Base-by-base conservation (phyloP, 2,329 filamentous ascomycete species). In the Chaetomium sp. region DNA sequence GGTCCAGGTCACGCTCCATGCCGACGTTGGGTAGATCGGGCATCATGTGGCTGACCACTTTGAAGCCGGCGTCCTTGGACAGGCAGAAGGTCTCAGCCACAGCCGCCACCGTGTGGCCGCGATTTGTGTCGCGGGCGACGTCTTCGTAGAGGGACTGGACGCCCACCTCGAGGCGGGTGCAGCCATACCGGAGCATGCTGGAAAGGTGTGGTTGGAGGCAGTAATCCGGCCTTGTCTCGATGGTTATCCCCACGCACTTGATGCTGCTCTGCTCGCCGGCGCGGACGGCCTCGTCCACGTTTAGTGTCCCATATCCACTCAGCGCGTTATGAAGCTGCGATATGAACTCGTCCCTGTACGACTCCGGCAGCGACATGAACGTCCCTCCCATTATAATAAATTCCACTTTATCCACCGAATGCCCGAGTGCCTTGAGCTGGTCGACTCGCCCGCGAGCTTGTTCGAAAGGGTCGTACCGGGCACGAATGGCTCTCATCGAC, bases 311-410 rank as follows among this genome's bases (percentile, higher is more conserved):
- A 75, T 99, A 99, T 8, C 95, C 95, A 70, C 93, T 97, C 8
- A 99, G 85, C 1, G 95, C 95, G 75, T 99, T 99, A 80, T 99
- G 95, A 58, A 99, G 84, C 74, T 97, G 94, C 0, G 93, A 90
- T 65, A 99, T 97, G 73, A 99, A 99, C 63, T 91, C 88, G 67
- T 99, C 92, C 31, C 95, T 85, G 77, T 99, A 99, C 27, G 90
- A 88, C 72, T 93, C 88, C 9, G 94, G 85, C 29, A 99, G 80
- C 2, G 94, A 98, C 96, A 99, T 99, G 79, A 99, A 99, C 0
- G 95, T 99, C 70, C 95, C 95, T 66, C 95, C 95, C 95, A 99
- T 99, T 75, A 99, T 97, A 75, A 99, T 99, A 78, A 98, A 99
- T 81, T 99, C 95, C 27, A 99, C 95, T 78, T 99, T 99, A 80